These are phyloP conservation scores for Fusarium anthophilum DNA, from an alignment of 2,329 filamentous ascomycete species.

Conservation along the genomic window DNA sequence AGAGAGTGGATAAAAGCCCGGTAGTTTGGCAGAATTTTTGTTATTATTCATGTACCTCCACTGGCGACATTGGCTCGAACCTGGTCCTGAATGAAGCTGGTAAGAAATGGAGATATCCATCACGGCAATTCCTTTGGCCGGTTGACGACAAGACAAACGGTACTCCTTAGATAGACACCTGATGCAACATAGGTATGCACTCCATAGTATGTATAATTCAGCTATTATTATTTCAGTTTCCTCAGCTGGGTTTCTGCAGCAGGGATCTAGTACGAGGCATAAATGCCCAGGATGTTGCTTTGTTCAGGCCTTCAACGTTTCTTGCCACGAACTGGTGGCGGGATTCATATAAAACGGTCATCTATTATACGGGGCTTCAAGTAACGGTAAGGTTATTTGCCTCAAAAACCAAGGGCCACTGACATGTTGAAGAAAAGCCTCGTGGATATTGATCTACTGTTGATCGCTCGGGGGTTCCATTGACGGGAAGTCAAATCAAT, in stretches of 20 bases:
- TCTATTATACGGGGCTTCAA: constrained; percentile 1
- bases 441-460: constrained; percentile 3
- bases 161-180: not conserved
- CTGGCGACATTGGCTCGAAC: constrained; percentile 1
- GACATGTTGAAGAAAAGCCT: not conserved
- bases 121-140: not conserved
- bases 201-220: not conserved
- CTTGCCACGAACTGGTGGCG: constrained; percentile 21
- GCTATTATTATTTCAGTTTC: constrained; percentile 1
- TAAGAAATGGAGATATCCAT: constrained; percentile 4
- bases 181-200: not conserved
- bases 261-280: not conserved
- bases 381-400: not conserved
- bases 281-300: not conserved
- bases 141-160: not conserved
- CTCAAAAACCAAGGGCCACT: constrained; percentile 7
- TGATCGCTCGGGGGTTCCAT: not conserved
- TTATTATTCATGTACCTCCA: not conserved
- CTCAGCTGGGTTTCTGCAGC: constrained; percentile 4
- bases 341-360: not conserved
- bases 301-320: not conserved
- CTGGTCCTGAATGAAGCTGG: not conserved
- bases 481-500: constrained; percentile 5
- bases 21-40: constrained; percentile 19
- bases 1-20: constrained; percentile 2